Base-by-base conservation (phyloP, 345 rosid genomes). In the Arabis hirsuta region DNA sequence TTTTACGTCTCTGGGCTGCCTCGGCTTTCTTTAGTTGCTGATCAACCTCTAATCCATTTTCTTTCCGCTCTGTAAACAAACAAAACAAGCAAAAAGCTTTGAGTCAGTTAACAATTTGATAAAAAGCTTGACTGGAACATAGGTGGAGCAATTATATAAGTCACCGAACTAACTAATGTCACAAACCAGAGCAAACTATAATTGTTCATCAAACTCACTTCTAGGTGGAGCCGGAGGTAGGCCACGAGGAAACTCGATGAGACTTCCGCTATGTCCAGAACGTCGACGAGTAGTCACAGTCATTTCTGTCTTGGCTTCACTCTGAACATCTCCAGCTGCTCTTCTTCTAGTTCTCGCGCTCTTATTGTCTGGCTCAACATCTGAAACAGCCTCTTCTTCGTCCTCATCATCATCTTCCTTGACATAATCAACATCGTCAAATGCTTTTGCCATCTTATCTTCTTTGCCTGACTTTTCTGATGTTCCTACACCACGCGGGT, bases 141-240 rank as follows among this genome's bases (percentile, higher is more conserved):
- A 27, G n/a, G 19, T 42, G 42, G 26, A 47, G 26, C 45, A 60
- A 51, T 46, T 22, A 22, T 43, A 19, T 19, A 43, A 8, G 59
- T 41, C 13, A 7, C n/a, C 39, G 9, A 70, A 12, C 38, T 32
- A 19, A 68, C 38, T 32, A 19, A 69, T 44, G 26, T 56, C 38
- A 43, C 29, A 52, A 52, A 13, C 39, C 51, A 55, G 20, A 44
- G 48, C 8, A 39, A 39, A 22, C 3, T 12, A 48, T n/a, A 41
- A 27, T 26, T 11, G 46, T 58, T 48, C n/a, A 53, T 10, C 4
- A 53, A 55, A 71, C 95, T 84, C 60, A 94, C 98, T 94, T 86
- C 96, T 86, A 31, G 96, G 81, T 31, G 97, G 97, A 31, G 98
- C 92, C 1, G 90, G 97, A 56, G 97, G 98, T 62, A 94, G 79